A percentile compares a stretch with the other conserved stretches of the same genome.
Evolutionary conservation across 768 basidiomycete species (phyloP).

Genomic region (Serendipita sp.): DNA sequence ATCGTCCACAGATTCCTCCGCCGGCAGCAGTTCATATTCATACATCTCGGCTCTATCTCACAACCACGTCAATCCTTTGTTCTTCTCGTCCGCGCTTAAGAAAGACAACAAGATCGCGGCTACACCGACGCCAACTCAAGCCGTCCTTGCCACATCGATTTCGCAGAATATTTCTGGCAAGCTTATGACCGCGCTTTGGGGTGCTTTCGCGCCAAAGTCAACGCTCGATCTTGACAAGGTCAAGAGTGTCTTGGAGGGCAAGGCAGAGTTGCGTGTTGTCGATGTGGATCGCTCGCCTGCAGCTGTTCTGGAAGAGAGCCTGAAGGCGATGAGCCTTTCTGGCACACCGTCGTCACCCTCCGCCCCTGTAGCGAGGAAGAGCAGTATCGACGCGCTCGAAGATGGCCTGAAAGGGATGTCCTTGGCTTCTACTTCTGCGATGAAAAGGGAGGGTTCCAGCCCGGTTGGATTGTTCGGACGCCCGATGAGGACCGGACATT

Average conservation of each 20-base stretch:
- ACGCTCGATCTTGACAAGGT: conserved; percentile 58
- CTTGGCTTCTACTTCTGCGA: not conserved
- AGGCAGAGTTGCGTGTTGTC: conserved; percentile 62
- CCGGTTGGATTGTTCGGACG: not conserved
- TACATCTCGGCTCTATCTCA: conserved; percentile 4
- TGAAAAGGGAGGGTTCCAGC: not conserved
- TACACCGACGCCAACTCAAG: conserved; percentile 22
- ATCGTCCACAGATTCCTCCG: not conserved
- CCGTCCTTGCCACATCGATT: conserved; percentile 55
- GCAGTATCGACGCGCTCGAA: conserved; percentile 2
- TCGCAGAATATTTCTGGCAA: conserved; percentile 57
- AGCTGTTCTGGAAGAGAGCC: conserved; percentile 13
- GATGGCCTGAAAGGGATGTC: conserved; percentile 1
- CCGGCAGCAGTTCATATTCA: not conserved
- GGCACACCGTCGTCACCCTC: not conserved
- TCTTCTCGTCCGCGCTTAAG: not conserved
- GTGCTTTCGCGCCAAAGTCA: conserved; percentile 41
- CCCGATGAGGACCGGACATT: not conserved
- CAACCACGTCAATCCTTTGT: not conserved
- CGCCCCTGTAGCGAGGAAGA: not conserved
- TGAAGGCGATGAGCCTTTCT: conserved; percentile 10
- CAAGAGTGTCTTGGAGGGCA: conserved; percentile 62
- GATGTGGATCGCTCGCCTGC: conserved; percentile 28
- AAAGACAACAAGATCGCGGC: not conserved
- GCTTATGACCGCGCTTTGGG: conserved; percentile 70